Evolutionary conservation across 805 yeast genomes (phyloP), one percentile per base, ranked within the genome.

Genomic region (Ogataea nakhonphanomensis): DNA sequence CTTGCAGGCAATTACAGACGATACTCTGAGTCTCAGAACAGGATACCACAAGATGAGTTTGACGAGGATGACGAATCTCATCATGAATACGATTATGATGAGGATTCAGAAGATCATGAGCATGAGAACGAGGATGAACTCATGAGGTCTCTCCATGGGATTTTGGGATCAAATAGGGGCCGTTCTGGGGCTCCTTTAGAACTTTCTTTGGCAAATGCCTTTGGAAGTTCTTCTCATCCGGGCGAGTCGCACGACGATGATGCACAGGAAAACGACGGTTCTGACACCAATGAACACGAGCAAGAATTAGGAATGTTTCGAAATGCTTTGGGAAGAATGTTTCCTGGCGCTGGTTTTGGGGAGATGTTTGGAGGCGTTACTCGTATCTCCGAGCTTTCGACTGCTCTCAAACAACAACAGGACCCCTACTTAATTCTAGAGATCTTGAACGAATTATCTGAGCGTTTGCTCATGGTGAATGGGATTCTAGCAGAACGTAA

Each of bases 341-440:
- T 59, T 31, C 57, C 62, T 9, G 59, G 54, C 1, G 44, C 60
- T 1, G 58, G 58, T 1, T 48, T 62, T 41, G 58, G 55, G 11
- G 64, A 59, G 8, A 41, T 50, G 12, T 46, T 61, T 14, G 55
- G 56, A 11, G 52, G 52, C 5, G 35, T 48, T 11, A 35, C 51
- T 1, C 48, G 51, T 23, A 52, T 62, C 6, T 39, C 55, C 2
- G 51, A 39, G 5, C 53, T 74, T 23, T 55, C 73, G 2, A 54
- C 60, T 10, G 68, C 66, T 27, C 54, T 76, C 26, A 57, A 57
- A 25, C 67, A 65, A 32, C 63, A 72, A 10, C 79, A 73, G 1
- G 85, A 82, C 52, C 71, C 87, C 0, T 83, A 69, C 51, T 46
- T 80, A 13, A 70, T 84, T 1, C 57, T 81, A 52, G 90, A 83